Evolutionary conservation across 495 filamentous ascomycete genomes (phyloP).

Genomic region (Astrothelium macrocarpum): DNA sequence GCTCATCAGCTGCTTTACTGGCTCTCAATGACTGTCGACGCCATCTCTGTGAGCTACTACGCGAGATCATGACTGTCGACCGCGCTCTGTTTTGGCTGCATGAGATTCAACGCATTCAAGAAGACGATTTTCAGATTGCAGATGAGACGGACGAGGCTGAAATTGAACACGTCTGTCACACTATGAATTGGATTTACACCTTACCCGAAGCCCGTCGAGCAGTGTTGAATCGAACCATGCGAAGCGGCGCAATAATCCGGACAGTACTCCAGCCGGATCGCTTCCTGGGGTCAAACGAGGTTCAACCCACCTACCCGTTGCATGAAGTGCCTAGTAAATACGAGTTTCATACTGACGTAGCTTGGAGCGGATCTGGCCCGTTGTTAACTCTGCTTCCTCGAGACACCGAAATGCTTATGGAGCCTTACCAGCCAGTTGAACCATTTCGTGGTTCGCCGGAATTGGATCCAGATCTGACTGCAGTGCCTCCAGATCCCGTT

Average conservation of each 20-base stretch:
- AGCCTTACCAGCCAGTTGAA: too few relatives aligned
- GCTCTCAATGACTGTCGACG: not conserved
- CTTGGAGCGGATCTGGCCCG: too few relatives aligned
- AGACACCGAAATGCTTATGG: too few relatives aligned
- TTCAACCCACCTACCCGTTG: not conserved
- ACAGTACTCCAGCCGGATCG: not conserved
- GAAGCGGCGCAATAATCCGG: not conserved
- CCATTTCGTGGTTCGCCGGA: too few relatives aligned
- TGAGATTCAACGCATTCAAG: not conserved
- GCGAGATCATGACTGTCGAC: not conserved
- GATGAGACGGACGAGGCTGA: not conserved
- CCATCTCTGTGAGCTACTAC: not conserved
- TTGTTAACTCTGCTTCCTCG: too few relatives aligned
- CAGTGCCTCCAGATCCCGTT: not conserved
- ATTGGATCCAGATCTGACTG: too few relatives aligned
- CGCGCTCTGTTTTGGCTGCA: not conserved
- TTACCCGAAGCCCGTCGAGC: not conserved
- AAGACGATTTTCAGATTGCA: not conserved
- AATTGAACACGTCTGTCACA: not conserved
- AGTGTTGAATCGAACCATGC: not conserved
- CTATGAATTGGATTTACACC: not conserved
- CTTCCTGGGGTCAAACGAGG: not conserved
- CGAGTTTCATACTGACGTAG: too few relatives aligned
- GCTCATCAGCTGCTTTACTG: not conserved
- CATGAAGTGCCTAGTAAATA: not conserved